Base-by-base conservation (phyloP, 2,329 filamentous ascomycete species). In the Escovopsis sp. region DNA sequence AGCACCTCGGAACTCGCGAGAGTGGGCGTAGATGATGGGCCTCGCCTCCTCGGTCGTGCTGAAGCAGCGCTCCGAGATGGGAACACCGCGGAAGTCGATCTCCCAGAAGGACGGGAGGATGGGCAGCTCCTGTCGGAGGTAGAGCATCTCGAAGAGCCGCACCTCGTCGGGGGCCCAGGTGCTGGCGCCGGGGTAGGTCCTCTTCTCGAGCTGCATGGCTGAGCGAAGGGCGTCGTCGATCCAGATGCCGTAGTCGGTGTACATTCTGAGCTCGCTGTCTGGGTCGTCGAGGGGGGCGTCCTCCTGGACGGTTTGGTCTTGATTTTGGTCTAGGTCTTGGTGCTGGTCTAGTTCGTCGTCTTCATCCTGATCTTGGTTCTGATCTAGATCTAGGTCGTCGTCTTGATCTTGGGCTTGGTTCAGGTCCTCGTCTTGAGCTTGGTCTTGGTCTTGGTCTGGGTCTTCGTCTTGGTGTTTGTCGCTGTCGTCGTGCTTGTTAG, bases 141-240 rank as follows among this genome's bases (percentile, higher is more conserved):
- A 64, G 2, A 64, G 42, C 27, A 60, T 53, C 43, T 61, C 56
- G 36, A 63, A 64, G 23, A 64, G 51, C 2, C 44, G 48, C 21
- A 61, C 58, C 43, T 72, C 70, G n/a, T 62, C 62, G 9, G 57
- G 51, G 19, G 70, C 58, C 67, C 70, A 73, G 36, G 60, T 53
- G 31, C 58, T 60, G 28, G 66, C 57, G 17, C 58, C 57, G 0
- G 58, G 58, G 35, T 60, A 63, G 1, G 51, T 45, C 19, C 44
- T 37, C 48, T 60, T 66, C 44, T 68, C 61, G 29, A 50, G 45
- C 41, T 64, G 57, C 49, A 70, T 61, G 38, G 65, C 55, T 9
- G 54, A 48, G 8, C 36, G 31, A 18, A 39, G 28, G 21, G 13
- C 23, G 10, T 31, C 18, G n/a, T 27, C 26, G 17, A 41, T 30